Conservation (phyloP, 2,329 filamentous ascomycete species). For the Shiraia sp. region DNA sequence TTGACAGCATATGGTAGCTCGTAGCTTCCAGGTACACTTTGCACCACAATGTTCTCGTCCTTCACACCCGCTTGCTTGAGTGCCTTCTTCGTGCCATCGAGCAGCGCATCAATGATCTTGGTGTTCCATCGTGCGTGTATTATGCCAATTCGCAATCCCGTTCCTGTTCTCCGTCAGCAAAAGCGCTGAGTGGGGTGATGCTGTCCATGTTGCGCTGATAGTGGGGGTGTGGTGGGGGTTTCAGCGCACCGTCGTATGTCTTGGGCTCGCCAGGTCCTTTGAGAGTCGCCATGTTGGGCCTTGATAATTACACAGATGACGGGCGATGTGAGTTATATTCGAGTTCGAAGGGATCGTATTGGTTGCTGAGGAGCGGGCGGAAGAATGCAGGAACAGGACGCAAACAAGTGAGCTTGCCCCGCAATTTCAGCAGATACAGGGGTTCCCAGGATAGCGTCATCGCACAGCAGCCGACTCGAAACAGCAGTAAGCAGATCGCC, state of each 20-base stretch:
- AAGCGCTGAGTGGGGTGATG: conserved; percentile 1
- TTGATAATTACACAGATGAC: background rate
- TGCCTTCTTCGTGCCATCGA: conserved; percentile 77
- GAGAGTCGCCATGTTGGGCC: conserved; percentile 53
- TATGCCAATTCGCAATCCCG: conserved; percentile 83
- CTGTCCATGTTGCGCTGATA: background rate
- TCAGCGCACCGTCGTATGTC: conserved; percentile 58
- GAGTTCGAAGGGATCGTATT: conserved; percentile 1
- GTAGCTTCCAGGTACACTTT: conserved; percentile 92
- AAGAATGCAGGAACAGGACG: conserved; percentile 33
- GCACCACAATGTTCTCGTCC: conserved; percentile 83
- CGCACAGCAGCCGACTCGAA: conserved; percentile 9
- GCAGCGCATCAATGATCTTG: conserved; percentile 81
- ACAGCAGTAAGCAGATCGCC: conserved; percentile 1
- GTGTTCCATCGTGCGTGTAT: conserved; percentile 96
- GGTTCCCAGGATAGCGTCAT: conserved; percentile 20
- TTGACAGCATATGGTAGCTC: conserved; percentile 91
- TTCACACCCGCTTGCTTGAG: conserved; percentile 79
- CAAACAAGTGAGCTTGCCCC: conserved; percentile 13
- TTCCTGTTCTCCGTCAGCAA: conserved; percentile 41
- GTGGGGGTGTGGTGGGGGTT: conserved; percentile 6
- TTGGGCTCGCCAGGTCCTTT: conserved; percentile 67
- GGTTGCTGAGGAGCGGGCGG: conserved; percentile 13
- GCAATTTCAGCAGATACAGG: conserved; percentile 13
- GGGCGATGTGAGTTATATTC: background rate